Evolutionary conservation across 768 basidiomycete genomes (phyloP).

Genomic region (Coprinopsis cinerea): DNA sequence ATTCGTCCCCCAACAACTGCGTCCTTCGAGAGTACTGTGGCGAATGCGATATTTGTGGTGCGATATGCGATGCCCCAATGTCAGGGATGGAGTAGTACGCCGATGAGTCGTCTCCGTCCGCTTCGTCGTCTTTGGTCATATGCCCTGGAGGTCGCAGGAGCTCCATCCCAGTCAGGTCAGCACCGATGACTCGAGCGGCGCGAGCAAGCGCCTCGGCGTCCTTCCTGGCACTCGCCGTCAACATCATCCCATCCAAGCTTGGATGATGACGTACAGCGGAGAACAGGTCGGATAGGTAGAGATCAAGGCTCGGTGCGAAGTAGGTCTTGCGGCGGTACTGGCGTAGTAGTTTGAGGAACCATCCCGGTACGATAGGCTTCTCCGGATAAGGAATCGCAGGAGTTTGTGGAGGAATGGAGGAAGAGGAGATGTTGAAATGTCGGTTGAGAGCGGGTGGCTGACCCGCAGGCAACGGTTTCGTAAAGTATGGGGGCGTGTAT

Average conservation of each 20-base stretch:
- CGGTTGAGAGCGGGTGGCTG: slow-evolving; percentile 17
- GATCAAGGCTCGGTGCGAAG: slow-evolving; percentile 44
- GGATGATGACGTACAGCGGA: slow-evolving; percentile 69
- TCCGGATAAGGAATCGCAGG: slow-evolving; percentile 20
- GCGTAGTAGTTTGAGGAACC: slow-evolving; percentile 26
- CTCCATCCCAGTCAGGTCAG: slow-evolving; percentile 55
- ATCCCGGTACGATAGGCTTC: slow-evolving; percentile 20
- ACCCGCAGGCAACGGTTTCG: slow-evolving; percentile 25
- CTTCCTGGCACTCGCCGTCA: slow-evolving; percentile 52
- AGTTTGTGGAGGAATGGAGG: slow-evolving; percentile 8
- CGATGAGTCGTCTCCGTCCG: slow-evolving; percentile 9
- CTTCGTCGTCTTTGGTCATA: slow-evolving; percentile 1
- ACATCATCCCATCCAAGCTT: slow-evolving; percentile 59
- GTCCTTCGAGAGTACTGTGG: neutral
- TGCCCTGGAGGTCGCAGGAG: slow-evolving; percentile 30
- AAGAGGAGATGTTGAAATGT: slow-evolving; percentile 13
- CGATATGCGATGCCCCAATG: neutral
- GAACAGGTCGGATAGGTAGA: slow-evolving; percentile 73
- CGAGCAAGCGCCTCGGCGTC: slow-evolving; percentile 66
- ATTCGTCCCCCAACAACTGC: slow-evolving; percentile 1
- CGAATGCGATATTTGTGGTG: neutral
- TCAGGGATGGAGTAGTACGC: neutral
- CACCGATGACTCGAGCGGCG: slow-evolving; percentile 61
- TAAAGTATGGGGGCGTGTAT: slow-evolving; percentile 21
- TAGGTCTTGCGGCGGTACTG: slow-evolving; percentile 30